Evolutionary conservation across 441 rosid species (phyloP).

Genomic region (Pelargonium cotyledonis): DNA sequence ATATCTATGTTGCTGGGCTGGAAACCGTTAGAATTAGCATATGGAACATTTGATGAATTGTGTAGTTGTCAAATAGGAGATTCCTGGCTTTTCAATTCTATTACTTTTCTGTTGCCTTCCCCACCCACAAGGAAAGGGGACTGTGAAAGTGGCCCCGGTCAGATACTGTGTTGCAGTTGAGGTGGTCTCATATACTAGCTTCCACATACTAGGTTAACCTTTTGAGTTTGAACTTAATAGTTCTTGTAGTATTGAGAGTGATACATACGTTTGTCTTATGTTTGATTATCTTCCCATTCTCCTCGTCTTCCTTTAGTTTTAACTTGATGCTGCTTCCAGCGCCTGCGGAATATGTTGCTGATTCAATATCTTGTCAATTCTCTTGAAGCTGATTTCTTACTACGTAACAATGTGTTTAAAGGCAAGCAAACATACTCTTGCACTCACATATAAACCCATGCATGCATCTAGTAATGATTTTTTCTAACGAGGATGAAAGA

Average conservation of each 20-base stretch:
- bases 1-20: too few relatives aligned
- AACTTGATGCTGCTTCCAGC: constrained; percentile 34
- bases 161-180: too few relatives aligned
- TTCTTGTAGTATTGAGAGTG: not conserved
- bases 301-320: constrained; percentile 9
- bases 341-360: constrained; percentile 52
- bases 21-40: too few relatives aligned
- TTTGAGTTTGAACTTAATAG: not conserved
- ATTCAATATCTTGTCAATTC: constrained; percentile 66
- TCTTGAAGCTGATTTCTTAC: constrained; percentile 60
- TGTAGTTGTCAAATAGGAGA: too few relatives aligned
- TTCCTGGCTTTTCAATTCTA: too few relatives aligned
- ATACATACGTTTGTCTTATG: too few relatives aligned
- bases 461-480: constrained; percentile 6
- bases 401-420: constrained; percentile 42
- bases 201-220: not conserved
- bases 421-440: constrained; percentile 33
- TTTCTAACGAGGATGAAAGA: constrained; percentile 7
- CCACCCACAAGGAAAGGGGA: too few relatives aligned
- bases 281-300: not conserved
- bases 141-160: too few relatives aligned
- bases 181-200: not conserved
- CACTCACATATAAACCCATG: constrained; percentile 6
- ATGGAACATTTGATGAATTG: too few relatives aligned
- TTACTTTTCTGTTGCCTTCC: too few relatives aligned